Evolutionary conservation across 257 asterid species (phyloP), one percentile per base, ranked within the genome.

Genomic region (Solanum piurae): DNA sequence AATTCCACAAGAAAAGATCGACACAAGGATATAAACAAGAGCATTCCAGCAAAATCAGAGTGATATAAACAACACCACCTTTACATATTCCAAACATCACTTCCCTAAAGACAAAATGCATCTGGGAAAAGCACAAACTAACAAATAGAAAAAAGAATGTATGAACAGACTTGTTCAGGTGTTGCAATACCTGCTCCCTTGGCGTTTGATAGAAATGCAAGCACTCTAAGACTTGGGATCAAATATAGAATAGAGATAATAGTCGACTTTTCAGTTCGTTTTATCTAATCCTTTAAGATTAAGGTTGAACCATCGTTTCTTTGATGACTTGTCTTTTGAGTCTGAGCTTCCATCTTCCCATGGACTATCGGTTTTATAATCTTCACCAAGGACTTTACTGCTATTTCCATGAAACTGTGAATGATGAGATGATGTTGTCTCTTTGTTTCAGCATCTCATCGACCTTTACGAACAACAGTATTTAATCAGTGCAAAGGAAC

Each of bases 391-490:
- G 52, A 88, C 33, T 88, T 93, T 96, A 92, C 98, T 95, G 92
- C 95, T 95, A 86, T 95, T 93, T 87, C 99, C 99, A 20, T 96
- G 93, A 88, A 46, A 94, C 96, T 8, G 95, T 95, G 88, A 97
- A 97, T 4, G 96, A 91, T 75, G 98, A 96, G 92, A 96, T 98
- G 90, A 95, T 93, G 74, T 68, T 93, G 89, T 97, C 99, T 73
- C 99, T 91, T 90, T 94, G 94, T 94, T 96, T 96, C 83, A 97
- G 95, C 94, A 97, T 89, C 91, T 97, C 99, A 83, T 97, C 99
- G 2, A 97, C 99, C 99, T 97, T 80, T 29, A 80, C 85, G 46
- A 44, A 80, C 6, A 13, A 25, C 3, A 16, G 9, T 44, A 46
- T 37, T 25, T 14, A 44, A 79, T 80, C 40, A 80, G 40, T 13